A percentile compares a stretch with the other conserved stretches of the same genome.
These are phyloP conservation scores for Tremella mesenterica DNA, from an alignment of 768 basidiomycete genomes.

Conservation along the genomic window DNA sequence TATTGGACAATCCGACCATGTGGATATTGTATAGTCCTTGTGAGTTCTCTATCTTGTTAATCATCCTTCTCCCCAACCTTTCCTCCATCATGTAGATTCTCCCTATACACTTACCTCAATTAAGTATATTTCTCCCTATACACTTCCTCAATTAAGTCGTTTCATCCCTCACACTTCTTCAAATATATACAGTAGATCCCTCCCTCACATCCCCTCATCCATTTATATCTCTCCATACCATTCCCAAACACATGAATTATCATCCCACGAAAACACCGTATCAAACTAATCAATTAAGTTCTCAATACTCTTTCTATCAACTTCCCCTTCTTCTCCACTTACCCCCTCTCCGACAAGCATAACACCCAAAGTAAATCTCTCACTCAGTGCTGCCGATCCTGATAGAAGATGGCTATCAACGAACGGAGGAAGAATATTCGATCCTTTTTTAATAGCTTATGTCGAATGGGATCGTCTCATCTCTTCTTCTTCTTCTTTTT, in stretches of 20 bases:
- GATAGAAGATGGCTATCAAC: neutral
- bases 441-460: neutral
- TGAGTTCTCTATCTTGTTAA: conserved; percentile 2
- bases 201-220: too few relatives aligned
- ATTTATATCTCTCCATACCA: too few relatives aligned
- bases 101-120: too few relatives aligned
- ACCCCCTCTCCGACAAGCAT: neutral
- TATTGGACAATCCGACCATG: conserved; percentile 20
- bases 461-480: too few relatives aligned
- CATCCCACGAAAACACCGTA: neutral
- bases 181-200: too few relatives aligned
- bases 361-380: neutral
- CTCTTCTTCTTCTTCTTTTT: too few relatives aligned
- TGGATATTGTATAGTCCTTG: conserved; percentile 22
- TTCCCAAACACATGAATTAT: too few relatives aligned
- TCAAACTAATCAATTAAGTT: conserved; percentile 3
- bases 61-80: neutral
- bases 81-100: neutral
- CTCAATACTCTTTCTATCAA: conserved; percentile 12
- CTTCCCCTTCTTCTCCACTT: conserved; percentile 20
- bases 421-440: neutral
- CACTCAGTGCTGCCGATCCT: neutral
- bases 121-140: too few relatives aligned
- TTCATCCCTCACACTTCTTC: too few relatives aligned
- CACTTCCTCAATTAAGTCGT: too few relatives aligned